Conservation (phyloP, 2,329 filamentous ascomycete species). For the Alternaria sp. region DNA sequence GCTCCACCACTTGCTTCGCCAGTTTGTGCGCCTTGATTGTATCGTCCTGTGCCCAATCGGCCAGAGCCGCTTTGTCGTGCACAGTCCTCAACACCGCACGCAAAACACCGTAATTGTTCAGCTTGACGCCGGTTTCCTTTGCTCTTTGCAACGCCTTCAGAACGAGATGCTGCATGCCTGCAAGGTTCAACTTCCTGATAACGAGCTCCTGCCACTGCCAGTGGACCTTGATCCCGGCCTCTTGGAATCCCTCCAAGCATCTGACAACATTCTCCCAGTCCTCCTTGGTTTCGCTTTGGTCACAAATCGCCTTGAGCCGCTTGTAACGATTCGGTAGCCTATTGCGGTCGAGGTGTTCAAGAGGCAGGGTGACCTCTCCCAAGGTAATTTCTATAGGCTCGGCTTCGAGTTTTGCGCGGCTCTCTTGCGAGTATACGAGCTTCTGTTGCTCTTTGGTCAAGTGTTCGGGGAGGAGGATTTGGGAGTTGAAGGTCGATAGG, state of each 20-base stretch:
- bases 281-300: conserved; percentile 25
- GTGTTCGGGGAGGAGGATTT: conserved; percentile 54
- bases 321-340: conserved; percentile 19
- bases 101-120: conserved; percentile 34
- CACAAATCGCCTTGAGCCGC: conserved; percentile 26
- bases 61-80: conserved; percentile 40
- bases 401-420: conserved; percentile 50
- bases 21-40: conserved; percentile 48
- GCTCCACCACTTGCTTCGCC: conserved; percentile 48
- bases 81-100: conserved; percentile 45
- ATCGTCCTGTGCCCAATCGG: conserved; percentile 47
- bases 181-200: conserved; percentile 25
- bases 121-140: conserved; percentile 31
- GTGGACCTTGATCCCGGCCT: conserved; percentile 30
- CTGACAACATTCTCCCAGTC: conserved; percentile 47
- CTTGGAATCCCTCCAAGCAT: conserved; percentile 38
- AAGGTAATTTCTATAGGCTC: conserved; percentile 53
- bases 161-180: conserved; percentile 36
- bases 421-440: conserved; percentile 52
- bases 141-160: conserved; percentile 39
- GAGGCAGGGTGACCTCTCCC: conserved; percentile 46
- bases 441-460: conserved; percentile 50
- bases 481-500: conserved; percentile 51
- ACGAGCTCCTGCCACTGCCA: conserved; percentile 21
- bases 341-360: conserved; percentile 41